Evolutionary conservation across 768 basidiomycete species (phyloP), one percentile per base, ranked within the genome.

Genomic region (Boletales sp.): DNA sequence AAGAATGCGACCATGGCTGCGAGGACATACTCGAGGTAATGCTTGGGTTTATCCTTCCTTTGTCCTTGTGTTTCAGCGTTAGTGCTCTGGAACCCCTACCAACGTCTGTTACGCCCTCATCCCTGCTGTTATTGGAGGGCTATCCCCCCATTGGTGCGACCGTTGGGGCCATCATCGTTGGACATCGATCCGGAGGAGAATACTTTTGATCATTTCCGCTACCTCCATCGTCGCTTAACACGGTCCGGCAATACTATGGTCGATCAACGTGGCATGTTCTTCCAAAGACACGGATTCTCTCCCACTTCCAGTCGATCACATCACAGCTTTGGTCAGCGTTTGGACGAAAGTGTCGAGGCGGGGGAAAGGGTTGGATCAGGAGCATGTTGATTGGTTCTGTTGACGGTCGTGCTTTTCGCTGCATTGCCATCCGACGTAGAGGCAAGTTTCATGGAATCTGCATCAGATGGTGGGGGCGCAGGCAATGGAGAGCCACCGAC

Each of bases 1-100:
- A 84, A 63, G 87, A 93, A 43, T 67, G 75, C 42, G 88, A 94
- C 59, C 78, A 84, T 43, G 78, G 82, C 43, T 95, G 91, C 86
- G 94, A 95, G 57, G 94, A 97, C 62, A 74, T 77, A 45, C 77
- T 90, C 55, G 94, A 97, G 68, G 88, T 91, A 62, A 63, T 79
- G 68, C 2, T 15, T 4, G 18, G 44, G 48, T 21, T 12, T 15
- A 12, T 6, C 3, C n/a, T 29, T 17, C 40, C 18, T 18, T 47
- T 43, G 11, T 31, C 12, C 12, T 0, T 35, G 13, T 11, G n/a
- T 34, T 24, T 42, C 61, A 29, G 63, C 24, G 52, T 7, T 7
- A 4, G 12, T 29, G 24, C n/a, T 43, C 4, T 54, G 90, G 87
- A 80, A 80, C 53, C 75, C 86, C 2, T 94, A 86, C 61, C 87